Evolutionary conservation across 2,329 filamentous ascomycete genomes (phyloP).

Genomic region (Sordariomycetes sp.): DNA sequence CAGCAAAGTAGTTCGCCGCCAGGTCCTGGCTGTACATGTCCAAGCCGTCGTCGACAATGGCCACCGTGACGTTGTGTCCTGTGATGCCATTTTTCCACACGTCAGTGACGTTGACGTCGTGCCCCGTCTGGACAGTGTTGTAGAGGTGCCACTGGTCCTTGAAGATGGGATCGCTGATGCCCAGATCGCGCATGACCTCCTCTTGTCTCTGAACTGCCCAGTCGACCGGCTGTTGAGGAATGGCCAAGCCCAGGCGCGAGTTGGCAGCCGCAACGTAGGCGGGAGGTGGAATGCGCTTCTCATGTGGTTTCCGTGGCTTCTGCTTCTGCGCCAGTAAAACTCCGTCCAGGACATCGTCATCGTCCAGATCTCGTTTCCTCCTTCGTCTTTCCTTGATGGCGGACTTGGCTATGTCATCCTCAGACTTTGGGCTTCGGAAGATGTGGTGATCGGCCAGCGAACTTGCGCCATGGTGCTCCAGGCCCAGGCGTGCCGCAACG

Average conservation of each 20-base stretch:
- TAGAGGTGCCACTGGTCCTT: conserved; percentile 90
- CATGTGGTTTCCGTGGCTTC: conserved; percentile 31
- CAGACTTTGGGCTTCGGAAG: conserved; percentile 63
- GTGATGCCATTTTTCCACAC: conserved; percentile 89
- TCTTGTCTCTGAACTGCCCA: conserved; percentile 48
- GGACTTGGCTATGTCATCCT: conserved; percentile 48
- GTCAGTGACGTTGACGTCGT: conserved; percentile 94
- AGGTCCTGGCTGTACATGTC: conserved; percentile 94
- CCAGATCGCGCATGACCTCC: conserved; percentile 54
- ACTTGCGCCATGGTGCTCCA: conserved; percentile 70
- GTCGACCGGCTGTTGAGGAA: conserved; percentile 12
- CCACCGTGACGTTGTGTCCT: conserved; percentile 79
- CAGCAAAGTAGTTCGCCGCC: conserved; percentile 86
- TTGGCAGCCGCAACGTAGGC: conserved; percentile 9
- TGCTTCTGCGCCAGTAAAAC: conserved; percentile 77
- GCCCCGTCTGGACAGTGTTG: conserved; percentile 70
- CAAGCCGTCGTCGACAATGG: conserved; percentile 91
- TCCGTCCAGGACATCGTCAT: conserved; percentile 57
- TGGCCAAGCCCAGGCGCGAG: neutral
- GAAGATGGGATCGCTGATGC: conserved; percentile 85
- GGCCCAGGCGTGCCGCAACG: conserved; percentile 63
- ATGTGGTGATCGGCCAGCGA: conserved; percentile 75
- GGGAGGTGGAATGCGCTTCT: conserved; percentile 37
- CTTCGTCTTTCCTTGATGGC: conserved; percentile 45
- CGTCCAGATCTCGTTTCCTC: conserved; percentile 49